phyloP scores from a whole-genome alignment of 805 yeast species.

The Pichia nanzhaoensis region DNA sequence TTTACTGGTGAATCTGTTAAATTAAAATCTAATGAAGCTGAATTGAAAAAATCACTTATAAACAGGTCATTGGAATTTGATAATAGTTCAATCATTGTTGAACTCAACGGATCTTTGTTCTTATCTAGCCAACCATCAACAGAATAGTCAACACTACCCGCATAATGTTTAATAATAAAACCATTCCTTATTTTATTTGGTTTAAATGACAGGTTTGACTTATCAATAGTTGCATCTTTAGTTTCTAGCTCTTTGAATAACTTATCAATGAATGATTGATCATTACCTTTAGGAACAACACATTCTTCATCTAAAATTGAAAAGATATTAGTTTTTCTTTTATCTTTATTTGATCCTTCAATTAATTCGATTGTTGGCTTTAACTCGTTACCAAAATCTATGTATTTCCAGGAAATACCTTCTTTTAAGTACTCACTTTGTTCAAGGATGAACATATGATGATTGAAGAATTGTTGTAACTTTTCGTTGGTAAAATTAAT shows the following conservation, averaged over 20 bases:
- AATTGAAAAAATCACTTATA: conserved; percentile 46
- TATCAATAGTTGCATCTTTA: conserved; percentile 22
- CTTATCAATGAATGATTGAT: conserved; percentile 74
- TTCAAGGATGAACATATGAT: conserved; percentile 53
- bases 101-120: conserved; percentile 89
- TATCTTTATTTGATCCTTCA: conserved; percentile 48
- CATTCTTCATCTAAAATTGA: conserved; percentile 92
- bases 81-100: conserved; percentile 57
- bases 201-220: conserved; percentile 43
- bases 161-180: conserved; percentile 84
- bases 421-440: conserved; percentile 55
- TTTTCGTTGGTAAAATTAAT: conserved; percentile 57
- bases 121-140: conserved; percentile 91
- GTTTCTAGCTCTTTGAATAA: conserved; percentile 58
- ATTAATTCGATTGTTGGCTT: conserved; percentile 92
- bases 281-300: conserved; percentile 86
- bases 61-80: conserved; percentile 50
- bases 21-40: conserved; percentile 15
- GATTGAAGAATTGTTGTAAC: conserved; percentile 55
- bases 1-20: conserved; percentile 27
- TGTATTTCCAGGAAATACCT: conserved; percentile 61
- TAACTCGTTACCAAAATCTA: conserved; percentile 91
- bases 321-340: conserved; percentile 62
- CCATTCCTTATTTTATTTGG: conserved; percentile 73
- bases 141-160: conserved; percentile 92